Base-by-base conservation (phyloP, 495 filamentous ascomycete species). In the Xylaria telfairii region DNA sequence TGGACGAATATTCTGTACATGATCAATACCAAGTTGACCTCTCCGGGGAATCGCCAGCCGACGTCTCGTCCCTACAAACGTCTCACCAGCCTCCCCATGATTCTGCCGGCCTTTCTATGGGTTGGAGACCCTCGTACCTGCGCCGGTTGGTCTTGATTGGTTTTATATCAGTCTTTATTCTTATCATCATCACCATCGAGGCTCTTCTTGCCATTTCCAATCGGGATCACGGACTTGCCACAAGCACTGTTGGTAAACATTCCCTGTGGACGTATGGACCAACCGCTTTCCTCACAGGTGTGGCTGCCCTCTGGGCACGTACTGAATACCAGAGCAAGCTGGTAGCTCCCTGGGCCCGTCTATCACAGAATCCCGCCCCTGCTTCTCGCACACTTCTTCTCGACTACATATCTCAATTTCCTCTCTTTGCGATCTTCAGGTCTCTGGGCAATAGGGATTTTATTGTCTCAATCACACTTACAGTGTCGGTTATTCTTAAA, bases 241-340 rank as follows among this genome's bases (percentile, higher is more conserved):
- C 68, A 0, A 47, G 49, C 24, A 56, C 34, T 12, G 10, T 67
- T 15, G 13, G n/a, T 24, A 21, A 53, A 28, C 72, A 74, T n/a
- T 81, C 80, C 68, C 65, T 74, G 4, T 81, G 77, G 78, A 78
- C 73, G 0, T 80, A 78, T 37, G 78, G 78, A 7, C 78, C 79
- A 32, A 81, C 79, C 4, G 78, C 78, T 0, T 41, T 79, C 42
- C 62, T 81, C 0, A 78, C 76, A 4, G 26, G 78, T 1, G 51
- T 79, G 6, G 70, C 64, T 19, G 76, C 73, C 1, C 4, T 80
- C 2, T 81, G 76, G 79, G 65, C 65, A 3, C 75, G 76, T 0
- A 71, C 73, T 6, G 78, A 80, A 39, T 75, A 73, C 59, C 71
- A 78, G n/a, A 64, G 71, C 32, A 80, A 80, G 44, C 17, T 73